A percentile compares a stretch with the other conserved stretches of the same genome.
Evolutionary conservation across 768 basidiomycete species (phyloP).

Genomic region (Dentipellis fragilis): DNA sequence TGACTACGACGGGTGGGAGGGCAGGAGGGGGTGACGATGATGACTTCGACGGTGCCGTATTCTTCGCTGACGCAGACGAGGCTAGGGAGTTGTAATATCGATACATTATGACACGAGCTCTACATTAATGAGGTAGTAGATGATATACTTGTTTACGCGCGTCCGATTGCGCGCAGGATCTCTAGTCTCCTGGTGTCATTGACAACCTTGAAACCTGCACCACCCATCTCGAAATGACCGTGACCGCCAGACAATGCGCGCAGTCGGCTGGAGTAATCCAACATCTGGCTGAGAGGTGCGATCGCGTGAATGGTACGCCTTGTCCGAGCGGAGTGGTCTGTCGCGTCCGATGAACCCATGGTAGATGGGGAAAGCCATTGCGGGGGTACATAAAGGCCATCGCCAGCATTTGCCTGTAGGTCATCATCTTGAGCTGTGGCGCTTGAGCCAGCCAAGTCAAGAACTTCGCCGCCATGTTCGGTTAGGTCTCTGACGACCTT

Average conservation of each 20-base stretch:
- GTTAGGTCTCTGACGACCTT: constrained; percentile 79
- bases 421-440: constrained; percentile 27
- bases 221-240: constrained; percentile 69
- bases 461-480: constrained; percentile 71
- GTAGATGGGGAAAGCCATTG: constrained; percentile 65
- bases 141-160: constrained; percentile 33
- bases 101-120: background rate
- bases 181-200: constrained; percentile 51
- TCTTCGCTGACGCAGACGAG: constrained; percentile 83
- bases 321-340: constrained; percentile 21
- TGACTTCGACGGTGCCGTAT: constrained; percentile 60
- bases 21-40: constrained; percentile 64
- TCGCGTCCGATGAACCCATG: constrained; percentile 19
- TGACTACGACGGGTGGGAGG: constrained; percentile 48
- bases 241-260: constrained; percentile 78
- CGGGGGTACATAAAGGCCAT: constrained; percentile 70
- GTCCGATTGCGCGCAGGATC: constrained; percentile 71
- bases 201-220: constrained; percentile 69
- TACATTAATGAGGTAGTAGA: constrained; percentile 3
- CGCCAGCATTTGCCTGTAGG: constrained; percentile 35
- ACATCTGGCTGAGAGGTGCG: constrained; percentile 72
- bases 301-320: constrained; percentile 63
- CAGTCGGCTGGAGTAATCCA: constrained; percentile 71
- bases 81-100: constrained; percentile 38
- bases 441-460: constrained; percentile 45